phyloP scores from a whole-genome alignment of 768 basidiomycete genomes.

The Neoboletus subvelutipes region DNA sequence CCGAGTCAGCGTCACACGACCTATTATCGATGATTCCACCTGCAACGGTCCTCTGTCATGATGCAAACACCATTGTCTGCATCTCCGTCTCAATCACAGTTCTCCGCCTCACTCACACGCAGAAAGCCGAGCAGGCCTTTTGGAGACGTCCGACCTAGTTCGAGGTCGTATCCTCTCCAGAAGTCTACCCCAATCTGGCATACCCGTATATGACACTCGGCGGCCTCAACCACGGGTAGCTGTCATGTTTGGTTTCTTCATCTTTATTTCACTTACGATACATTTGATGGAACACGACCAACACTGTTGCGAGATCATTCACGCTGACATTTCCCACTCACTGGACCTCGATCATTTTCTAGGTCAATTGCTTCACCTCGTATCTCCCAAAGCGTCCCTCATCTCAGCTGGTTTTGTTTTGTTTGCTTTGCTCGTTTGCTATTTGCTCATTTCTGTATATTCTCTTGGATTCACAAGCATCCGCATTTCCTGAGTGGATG shows the following conservation, averaged over 20 bases:
- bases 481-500: conserved; percentile 15
- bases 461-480: conserved; percentile 8
- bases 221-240: conserved; percentile 43
- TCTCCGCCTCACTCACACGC: conserved; percentile 21
- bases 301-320: conserved; percentile 13
- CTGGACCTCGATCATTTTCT: conserved; percentile 5
- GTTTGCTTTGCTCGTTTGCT: conserved; percentile 22
- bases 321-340: conserved; percentile 9
- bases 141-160: conserved; percentile 69
- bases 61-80: conserved; percentile 21
- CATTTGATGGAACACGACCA: conserved; percentile 9
- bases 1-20: conserved; percentile 36
- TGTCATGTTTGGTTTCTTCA: conserved; percentile 15
- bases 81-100: conserved; percentile 30
- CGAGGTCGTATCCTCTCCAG: conserved; percentile 59
- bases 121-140: conserved; percentile 50
- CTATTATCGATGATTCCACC: conserved; percentile 17
- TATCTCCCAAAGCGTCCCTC: conserved; percentile 8
- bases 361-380: conserved; percentile 5
- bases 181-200: conserved; percentile 41
- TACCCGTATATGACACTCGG: conserved; percentile 59
- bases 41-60: conserved; percentile 13
- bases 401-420: conserved; percentile 15
- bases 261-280: conserved; percentile 18
- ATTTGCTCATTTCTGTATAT: conserved; percentile 18